phyloP scores from a whole-genome alignment of 441 rosid genomes.

The Macaranga tanarius region DNA sequence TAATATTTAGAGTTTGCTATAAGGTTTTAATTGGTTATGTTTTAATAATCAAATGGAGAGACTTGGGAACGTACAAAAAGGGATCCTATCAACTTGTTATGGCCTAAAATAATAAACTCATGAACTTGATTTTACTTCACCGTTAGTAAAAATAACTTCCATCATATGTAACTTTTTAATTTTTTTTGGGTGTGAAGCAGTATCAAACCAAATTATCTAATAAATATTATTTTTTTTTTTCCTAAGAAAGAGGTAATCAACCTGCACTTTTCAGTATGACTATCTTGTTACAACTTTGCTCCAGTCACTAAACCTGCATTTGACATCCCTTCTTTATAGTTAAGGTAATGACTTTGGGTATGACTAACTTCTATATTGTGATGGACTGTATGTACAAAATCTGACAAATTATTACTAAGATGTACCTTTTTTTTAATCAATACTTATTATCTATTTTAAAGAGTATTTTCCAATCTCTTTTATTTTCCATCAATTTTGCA shows the following conservation, averaged over 20 bases:
- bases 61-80: conserved; percentile 4
- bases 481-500: too few relatives aligned
- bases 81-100: conserved; percentile 28
- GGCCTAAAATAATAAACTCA: conserved; percentile 20
- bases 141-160: not conserved
- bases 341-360: not conserved
- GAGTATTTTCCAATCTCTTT: too few relatives aligned
- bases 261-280: not conserved
- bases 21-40: too few relatives aligned
- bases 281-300: not conserved
- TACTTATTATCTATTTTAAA: too few relatives aligned
- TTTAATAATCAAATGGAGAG: too few relatives aligned
- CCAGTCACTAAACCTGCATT: not conserved
- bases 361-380: not conserved
- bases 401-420: too few relatives aligned
- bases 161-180: too few relatives aligned
- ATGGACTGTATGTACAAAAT: not conserved
- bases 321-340: not conserved
- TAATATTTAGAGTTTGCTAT: too few relatives aligned
- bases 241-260: not conserved
- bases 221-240: not conserved
- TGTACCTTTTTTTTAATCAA: too few relatives aligned
- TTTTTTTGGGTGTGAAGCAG: too few relatives aligned
- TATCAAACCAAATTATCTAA: not conserved
- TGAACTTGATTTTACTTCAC: conserved; percentile 26